Percentiles rank a stretch among this genome's conserved stretches.
Evolutionary conservation across 179 eudicot species (phyloP).

Genomic region (Carnegiea gigantea): DNA sequence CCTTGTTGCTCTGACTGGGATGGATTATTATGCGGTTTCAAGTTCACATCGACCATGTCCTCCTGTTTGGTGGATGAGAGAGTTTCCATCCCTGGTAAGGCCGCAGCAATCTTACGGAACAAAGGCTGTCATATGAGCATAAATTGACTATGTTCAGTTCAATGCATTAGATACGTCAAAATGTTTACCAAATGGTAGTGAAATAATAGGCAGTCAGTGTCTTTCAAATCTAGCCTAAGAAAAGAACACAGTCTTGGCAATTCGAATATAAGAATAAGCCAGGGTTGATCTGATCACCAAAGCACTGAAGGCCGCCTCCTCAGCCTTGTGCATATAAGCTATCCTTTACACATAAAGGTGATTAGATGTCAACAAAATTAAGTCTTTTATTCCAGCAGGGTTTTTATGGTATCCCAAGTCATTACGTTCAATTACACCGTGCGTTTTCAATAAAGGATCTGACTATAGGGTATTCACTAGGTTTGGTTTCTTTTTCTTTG

Average conservation of each 20-base stretch:
- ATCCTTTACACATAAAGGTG: no score
- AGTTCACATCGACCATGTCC: slow-evolving; percentile 88
- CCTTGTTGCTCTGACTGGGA: slow-evolving; percentile 67
- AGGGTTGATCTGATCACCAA: not conserved
- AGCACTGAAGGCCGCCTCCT: not conserved
- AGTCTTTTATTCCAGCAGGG: no score
- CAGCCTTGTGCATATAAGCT: not conserved
- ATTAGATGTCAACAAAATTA: no score
- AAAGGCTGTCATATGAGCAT: slow-evolving; percentile 49
- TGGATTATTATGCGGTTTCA: slow-evolving; percentile 52
- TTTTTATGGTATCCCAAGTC: no score
- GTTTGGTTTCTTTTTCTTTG: not conserved
- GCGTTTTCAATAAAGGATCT: no score
- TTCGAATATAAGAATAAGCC: not conserved
- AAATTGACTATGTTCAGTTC: not conserved
- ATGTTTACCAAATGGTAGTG: no score
- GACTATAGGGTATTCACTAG: not conserved
- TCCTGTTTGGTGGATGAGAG: slow-evolving; percentile 77
- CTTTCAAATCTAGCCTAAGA: not conserved
- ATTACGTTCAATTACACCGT: no score
- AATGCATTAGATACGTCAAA: not conserved
- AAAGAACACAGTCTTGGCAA: no score
- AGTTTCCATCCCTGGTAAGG: slow-evolving; percentile 88
- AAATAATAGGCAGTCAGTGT: no score
- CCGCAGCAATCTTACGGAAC: slow-evolving; percentile 81